These are phyloP conservation scores for Aureobasidium namibiae DNA, from an alignment of 2,329 filamentous ascomycete genomes.

Conservation along the genomic window DNA sequence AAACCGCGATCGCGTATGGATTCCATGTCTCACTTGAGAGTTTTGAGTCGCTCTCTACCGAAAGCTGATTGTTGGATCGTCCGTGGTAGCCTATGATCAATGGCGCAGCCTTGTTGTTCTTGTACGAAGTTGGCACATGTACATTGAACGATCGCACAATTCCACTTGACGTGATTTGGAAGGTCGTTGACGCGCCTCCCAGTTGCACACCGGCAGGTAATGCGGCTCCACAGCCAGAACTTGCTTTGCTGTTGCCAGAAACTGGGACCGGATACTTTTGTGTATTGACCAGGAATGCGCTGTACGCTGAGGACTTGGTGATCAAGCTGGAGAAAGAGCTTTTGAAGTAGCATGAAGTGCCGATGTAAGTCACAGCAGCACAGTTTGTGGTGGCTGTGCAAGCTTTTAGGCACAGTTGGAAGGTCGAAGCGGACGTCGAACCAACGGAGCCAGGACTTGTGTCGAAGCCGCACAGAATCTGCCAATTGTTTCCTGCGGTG, in stretches of 20 bases:
- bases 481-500: neutral
- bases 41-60: constrained; percentile 35
- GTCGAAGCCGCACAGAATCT: constrained; percentile 10
- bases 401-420: constrained; percentile 4
- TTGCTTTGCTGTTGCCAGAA: constrained; percentile 15
- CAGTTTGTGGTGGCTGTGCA: constrained; percentile 5
- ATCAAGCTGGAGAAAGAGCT: neutral
- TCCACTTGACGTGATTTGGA: constrained; percentile 20
- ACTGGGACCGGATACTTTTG: constrained; percentile 12
- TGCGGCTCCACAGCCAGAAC: constrained; percentile 19
- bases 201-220: constrained; percentile 17
- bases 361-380: constrained; percentile 8
- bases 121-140: constrained; percentile 33
- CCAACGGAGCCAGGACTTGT: neutral
- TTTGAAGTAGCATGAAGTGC: constrained; percentile 15
- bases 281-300: neutral
- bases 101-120: constrained; percentile 28
- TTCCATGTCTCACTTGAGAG: constrained; percentile 40
- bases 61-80: constrained; percentile 28
- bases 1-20: constrained; percentile 36
- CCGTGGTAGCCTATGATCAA: constrained; percentile 45
- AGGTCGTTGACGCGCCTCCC: constrained; percentile 17
- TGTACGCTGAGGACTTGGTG: neutral
- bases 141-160: constrained; percentile 29
- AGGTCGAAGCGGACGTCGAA: neutral